phyloP scores from a whole-genome alignment of 331 rosid genomes.

The Prunus yedoensis region DNA sequence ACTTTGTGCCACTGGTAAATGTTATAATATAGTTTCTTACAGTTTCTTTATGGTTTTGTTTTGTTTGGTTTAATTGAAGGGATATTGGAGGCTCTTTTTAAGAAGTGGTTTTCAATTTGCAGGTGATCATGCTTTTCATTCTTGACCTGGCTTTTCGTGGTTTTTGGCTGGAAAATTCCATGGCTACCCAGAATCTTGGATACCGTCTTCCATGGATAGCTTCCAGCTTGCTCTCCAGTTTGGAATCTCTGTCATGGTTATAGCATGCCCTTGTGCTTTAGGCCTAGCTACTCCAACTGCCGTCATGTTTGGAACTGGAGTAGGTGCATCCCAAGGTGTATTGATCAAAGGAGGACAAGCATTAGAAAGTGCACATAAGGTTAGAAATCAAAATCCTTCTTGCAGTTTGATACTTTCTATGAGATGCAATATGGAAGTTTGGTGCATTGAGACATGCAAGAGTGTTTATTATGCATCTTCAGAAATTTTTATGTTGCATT shows the following conservation, averaged over 20 bases:
- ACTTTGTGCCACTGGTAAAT: slow-evolving; percentile 67
- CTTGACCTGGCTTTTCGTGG: slow-evolving; percentile 76
- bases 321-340: slow-evolving; percentile 85
- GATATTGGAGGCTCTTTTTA: not conserved
- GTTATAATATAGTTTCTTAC: not conserved
- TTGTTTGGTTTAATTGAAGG: not conserved
- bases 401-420: not conserved
- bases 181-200: slow-evolving; percentile 73
- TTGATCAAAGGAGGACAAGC: slow-evolving; percentile 92
- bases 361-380: slow-evolving; percentile 87
- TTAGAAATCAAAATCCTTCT: slow-evolving; percentile 19
- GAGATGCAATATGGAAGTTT: not conserved
- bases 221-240: slow-evolving; percentile 85
- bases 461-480: too few relatives aligned
- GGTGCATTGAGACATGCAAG: not conserved
- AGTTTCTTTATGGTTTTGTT: not conserved
- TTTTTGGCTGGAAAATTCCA: slow-evolving; percentile 60
- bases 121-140: slow-evolving; percentile 73
- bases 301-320: slow-evolving; percentile 94
- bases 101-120: not conserved
- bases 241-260: slow-evolving; percentile 85
- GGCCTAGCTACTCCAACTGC: slow-evolving; percentile 92
- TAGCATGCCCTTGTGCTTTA: slow-evolving; percentile 92
- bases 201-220: slow-evolving; percentile 68
- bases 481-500: too few relatives aligned